phyloP scores from a whole-genome alignment of 1,284 basidiomycete species.

The Cutaneotrichosporon sp. region DNA sequence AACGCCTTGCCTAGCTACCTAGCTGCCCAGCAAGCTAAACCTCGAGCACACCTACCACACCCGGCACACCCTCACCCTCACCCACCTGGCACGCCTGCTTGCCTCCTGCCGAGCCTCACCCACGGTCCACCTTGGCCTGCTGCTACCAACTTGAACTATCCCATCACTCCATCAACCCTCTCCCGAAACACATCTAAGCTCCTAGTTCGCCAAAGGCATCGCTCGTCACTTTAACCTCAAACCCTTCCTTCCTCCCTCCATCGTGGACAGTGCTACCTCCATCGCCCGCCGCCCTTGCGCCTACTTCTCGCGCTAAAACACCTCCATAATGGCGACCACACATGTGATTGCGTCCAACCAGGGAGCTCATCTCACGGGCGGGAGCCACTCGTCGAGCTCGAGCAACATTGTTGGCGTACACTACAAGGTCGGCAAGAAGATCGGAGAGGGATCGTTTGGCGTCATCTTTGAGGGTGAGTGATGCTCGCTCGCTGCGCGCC shows the following conservation, averaged over 20 bases:
- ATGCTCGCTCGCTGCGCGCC: background rate
- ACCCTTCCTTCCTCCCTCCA: background rate
- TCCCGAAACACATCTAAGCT: background rate
- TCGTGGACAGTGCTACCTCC: slow-evolving; percentile 7
- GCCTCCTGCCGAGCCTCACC: background rate
- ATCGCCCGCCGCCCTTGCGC: slow-evolving; percentile 4
- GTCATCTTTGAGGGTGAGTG: slow-evolving; percentile 90
- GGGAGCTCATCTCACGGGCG: slow-evolving; percentile 44
- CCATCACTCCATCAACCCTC: slow-evolving; percentile 3
- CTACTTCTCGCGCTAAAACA: background rate
- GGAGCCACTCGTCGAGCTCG: slow-evolving; percentile 47
- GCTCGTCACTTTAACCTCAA: background rate
- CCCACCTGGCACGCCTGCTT: background rate
- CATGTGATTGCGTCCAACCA: slow-evolving; percentile 53
- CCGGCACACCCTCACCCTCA: background rate
- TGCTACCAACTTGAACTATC: background rate
- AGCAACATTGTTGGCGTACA: slow-evolving; percentile 59
- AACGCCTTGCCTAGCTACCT: background rate
- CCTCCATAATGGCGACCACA: slow-evolving; percentile 49
- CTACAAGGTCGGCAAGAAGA: slow-evolving; percentile 64
- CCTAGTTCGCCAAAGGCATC: background rate
- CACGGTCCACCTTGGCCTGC: background rate
- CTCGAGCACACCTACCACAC: no score
- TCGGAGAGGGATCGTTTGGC: slow-evolving; percentile 80
- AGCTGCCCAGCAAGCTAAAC: no score